Conservation (phyloP, 768 basidiomycete species). For the Leccinum boreale region DNA sequence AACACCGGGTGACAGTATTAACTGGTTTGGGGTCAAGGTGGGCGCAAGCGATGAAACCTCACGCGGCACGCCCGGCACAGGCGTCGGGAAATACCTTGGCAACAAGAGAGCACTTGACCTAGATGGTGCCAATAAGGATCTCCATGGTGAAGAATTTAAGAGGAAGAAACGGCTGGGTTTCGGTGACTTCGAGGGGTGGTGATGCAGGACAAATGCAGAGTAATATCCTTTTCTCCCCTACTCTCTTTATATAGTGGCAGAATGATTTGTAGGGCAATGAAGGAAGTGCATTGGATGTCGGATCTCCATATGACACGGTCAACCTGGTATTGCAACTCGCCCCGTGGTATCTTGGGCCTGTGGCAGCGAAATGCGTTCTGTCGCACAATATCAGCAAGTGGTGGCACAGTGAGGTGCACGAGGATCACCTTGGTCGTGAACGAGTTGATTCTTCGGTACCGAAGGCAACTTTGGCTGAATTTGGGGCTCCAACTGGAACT, state of each 20-base stretch:
- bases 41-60: conserved; percentile 42
- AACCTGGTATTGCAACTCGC: conserved; percentile 24
- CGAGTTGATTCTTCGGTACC: conserved; percentile 48
- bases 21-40: conserved; percentile 90
- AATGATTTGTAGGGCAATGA: conserved; percentile 8
- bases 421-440: conserved; percentile 28
- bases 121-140: conserved; percentile 18
- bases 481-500: conserved; percentile 29
- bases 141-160: conserved; percentile 48
- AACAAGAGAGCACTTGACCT: conserved; percentile 44
- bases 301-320: conserved; percentile 3
- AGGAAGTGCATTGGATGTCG: neutral
- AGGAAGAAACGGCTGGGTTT: conserved; percentile 88
- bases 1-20: conserved; percentile 64
- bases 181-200: conserved; percentile 89
- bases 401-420: neutral
- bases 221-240: neutral
- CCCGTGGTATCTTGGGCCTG: neutral
- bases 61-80: conserved; percentile 30
- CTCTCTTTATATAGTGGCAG: conserved; percentile 9
- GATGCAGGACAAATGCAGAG: neutral
- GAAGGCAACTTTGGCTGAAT: conserved; percentile 46
- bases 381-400: conserved; percentile 2
- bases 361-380: conserved; percentile 2
- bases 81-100: conserved; percentile 80